A percentile compares a stretch with the other conserved stretches of the same genome.
These are phyloP conservation scores for Camellia granthamiana DNA, from an alignment of 148 eudicot genomes.

Conservation along the genomic window DNA sequence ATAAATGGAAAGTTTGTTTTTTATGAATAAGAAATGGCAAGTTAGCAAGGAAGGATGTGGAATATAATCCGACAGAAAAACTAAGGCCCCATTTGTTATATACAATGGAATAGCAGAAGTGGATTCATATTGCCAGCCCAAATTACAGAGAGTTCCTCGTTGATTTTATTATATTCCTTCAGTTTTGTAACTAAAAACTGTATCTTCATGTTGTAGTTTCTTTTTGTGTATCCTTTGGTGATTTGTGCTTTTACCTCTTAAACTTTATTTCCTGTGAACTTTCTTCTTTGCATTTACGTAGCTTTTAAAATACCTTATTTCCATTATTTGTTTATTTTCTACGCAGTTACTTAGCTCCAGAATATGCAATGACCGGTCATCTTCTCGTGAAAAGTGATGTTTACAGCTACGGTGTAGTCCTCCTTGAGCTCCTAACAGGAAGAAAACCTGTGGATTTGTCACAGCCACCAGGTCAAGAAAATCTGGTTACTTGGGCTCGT, in stretches of 20 bases:
- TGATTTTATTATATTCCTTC: not conserved
- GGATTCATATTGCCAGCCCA: not conserved
- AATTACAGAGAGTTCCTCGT: not conserved
- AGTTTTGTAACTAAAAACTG: not conserved
- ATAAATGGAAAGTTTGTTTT: too few species aligned
- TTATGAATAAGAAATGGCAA: too few species aligned
- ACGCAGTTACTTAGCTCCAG: conserved; percentile 86
- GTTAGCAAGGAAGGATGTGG: not conserved
- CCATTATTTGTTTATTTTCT: not conserved
- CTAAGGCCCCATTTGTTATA: not conserved
- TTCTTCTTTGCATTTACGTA: conserved; percentile 53
- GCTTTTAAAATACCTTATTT: conserved; percentile 22
- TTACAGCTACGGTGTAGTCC: conserved; percentile 96
- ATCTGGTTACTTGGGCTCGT: conserved; percentile 85
- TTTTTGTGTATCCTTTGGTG: not conserved
- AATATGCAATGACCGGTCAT: conserved; percentile 96
- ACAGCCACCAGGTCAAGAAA: conserved; percentile 89
- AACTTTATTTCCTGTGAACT: not conserved
- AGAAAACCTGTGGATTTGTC: conserved; percentile 90
- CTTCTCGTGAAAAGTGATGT: conserved; percentile 93
- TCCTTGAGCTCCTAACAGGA: conserved; percentile 94
- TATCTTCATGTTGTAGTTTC: not conserved
- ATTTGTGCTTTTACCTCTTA: not conserved
- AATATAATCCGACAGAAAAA: not conserved
- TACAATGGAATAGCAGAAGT: not conserved